Conservation (phyloP, 2,329 filamentous ascomycete genomes). For the Cladophialophora carrionii region DNA sequence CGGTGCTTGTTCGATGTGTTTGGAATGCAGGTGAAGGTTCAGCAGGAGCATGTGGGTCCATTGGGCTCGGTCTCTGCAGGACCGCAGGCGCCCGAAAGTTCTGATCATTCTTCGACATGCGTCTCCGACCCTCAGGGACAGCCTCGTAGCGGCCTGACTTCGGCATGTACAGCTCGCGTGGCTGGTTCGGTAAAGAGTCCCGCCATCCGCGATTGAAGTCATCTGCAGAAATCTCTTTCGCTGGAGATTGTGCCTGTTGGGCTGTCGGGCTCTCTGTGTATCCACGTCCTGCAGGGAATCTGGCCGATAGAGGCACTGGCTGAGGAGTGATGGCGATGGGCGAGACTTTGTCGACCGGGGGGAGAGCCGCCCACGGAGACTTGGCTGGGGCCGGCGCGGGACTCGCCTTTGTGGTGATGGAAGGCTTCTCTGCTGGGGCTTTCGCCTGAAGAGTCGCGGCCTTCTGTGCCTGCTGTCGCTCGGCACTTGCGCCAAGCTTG, state of each 20-base stretch:
- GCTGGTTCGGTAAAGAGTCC: slow-evolving; percentile 65
- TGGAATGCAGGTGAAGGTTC: slow-evolving; percentile 89
- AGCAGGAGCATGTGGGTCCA: slow-evolving; percentile 66
- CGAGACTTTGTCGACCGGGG: slow-evolving; percentile 79
- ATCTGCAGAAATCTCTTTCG: slow-evolving; percentile 88
- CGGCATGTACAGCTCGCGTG: slow-evolving; percentile 88
- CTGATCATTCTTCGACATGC: slow-evolving; percentile 68
- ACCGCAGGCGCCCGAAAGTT: slow-evolving; percentile 73
- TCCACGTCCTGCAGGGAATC: slow-evolving; percentile 59
- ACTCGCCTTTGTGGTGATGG: slow-evolving; percentile 49
- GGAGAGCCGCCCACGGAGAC: slow-evolving; percentile 87
- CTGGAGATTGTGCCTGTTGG: slow-evolving; percentile 67
- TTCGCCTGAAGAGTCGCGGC: slow-evolving; percentile 43
- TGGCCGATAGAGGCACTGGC: slow-evolving; percentile 48
- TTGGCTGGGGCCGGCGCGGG: slow-evolving; percentile 69
- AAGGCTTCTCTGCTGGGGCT: slow-evolving; percentile 53
- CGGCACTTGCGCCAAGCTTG: slow-evolving; percentile 52
- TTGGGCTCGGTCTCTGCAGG: slow-evolving; percentile 70
- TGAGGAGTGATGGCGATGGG: slow-evolving; percentile 66
- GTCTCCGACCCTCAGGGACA: slow-evolving; percentile 73
- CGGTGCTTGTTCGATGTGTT: slow-evolving; percentile 68
- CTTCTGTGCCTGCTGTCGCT: slow-evolving; percentile 50
- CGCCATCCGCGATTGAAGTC: slow-evolving; percentile 88
- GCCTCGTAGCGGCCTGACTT: slow-evolving; percentile 92
- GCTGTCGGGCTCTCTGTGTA: slow-evolving; percentile 65